A percentile compares a stretch with the other conserved stretches of the same genome.
phyloP scores from a whole-genome alignment of 257 asterid species.

The Lavandula angustifolia region DNA sequence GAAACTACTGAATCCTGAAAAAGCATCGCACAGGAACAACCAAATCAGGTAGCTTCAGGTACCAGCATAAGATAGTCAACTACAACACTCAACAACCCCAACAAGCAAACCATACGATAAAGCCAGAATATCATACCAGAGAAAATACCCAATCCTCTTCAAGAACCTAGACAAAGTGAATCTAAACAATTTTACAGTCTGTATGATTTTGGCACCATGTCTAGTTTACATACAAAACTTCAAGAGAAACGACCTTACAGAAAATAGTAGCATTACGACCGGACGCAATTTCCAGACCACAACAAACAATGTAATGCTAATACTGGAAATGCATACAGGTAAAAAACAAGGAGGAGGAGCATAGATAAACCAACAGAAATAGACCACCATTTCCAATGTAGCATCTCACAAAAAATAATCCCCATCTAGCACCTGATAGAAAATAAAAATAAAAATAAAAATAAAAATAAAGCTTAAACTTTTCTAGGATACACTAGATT shows the following conservation, averaged over 20 bases:
- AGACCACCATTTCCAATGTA: not conserved
- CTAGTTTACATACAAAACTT: not conserved
- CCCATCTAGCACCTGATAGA: slow-evolving; percentile 7
- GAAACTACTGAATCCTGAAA: not conserved
- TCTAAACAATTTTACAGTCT: slow-evolving; percentile 1
- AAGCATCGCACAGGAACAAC: slow-evolving; percentile 10
- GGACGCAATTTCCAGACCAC: slow-evolving; percentile 6
- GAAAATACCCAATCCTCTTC: slow-evolving; percentile 6
- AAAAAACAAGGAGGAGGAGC: slow-evolving; percentile 10
- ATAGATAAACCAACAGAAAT: not conserved
- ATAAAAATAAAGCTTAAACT: no score
- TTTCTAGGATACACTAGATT: slow-evolving; percentile 14
- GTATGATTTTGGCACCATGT: not conserved
- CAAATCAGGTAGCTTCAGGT: slow-evolving; percentile 12
- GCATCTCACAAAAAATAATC: not conserved
- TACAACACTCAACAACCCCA: not conserved
- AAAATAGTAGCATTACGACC: slow-evolving; percentile 15
- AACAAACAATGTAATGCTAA: not conserved
- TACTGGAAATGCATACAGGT: not conserved
- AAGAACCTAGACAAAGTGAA: slow-evolving; percentile 14
- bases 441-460: no score
- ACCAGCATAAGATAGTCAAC: slow-evolving; percentile 13
- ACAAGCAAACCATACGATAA: slow-evolving; percentile 7
- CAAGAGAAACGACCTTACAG: not conserved
- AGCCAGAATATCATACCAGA: not conserved